Evolutionary conservation across 768 basidiomycete genomes (phyloP).

Genomic region (Russula compacta): DNA sequence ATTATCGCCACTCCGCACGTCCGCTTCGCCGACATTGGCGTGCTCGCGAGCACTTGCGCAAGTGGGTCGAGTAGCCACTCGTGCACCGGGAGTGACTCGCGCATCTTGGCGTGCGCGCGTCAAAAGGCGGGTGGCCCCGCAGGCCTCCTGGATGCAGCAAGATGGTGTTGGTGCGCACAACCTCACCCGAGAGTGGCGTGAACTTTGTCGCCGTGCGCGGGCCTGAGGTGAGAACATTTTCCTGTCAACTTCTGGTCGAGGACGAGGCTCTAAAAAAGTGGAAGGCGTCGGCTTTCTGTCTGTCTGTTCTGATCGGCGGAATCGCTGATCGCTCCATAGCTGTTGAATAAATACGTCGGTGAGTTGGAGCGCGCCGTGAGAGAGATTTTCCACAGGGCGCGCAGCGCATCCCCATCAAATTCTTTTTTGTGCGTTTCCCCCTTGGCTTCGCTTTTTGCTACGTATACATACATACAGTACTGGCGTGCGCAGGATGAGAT

Average conservation of each 20-base stretch:
- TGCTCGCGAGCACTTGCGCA: slow-evolving; percentile 65
- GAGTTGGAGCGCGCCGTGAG: slow-evolving; percentile 94
- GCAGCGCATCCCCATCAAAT: slow-evolving; percentile 91
- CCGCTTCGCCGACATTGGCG: slow-evolving; percentile 83
- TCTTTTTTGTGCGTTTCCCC: slow-evolving; percentile 73
- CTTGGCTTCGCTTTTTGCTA: neutral
- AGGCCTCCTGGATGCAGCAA: slow-evolving; percentile 98
- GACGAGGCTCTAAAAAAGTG: neutral
- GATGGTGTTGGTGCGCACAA: slow-evolving; percentile 84
- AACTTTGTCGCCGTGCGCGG: slow-evolving; percentile 98
- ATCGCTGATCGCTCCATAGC: slow-evolving; percentile 34
- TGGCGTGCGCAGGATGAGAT: slow-evolving; percentile 73
- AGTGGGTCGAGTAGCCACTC: slow-evolving; percentile 94
- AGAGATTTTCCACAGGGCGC: slow-evolving; percentile 91
- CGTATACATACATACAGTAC: neutral
- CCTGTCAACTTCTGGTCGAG: neutral
- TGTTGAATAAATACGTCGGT: slow-evolving; percentile 94
- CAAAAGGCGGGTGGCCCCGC: slow-evolving; percentile 84
- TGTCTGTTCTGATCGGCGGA: neutral
- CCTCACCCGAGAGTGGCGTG: slow-evolving; percentile 87
- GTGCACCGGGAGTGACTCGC: slow-evolving; percentile 79
- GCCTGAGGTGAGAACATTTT: slow-evolving; percentile 60
- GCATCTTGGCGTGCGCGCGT: slow-evolving; percentile 79
- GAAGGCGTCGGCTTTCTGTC: neutral
- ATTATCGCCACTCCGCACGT: slow-evolving; percentile 83